Evolutionary conservation across 2,329 filamentous ascomycete species (phyloP).

Genomic region (Colletotrichum echinochloae): DNA sequence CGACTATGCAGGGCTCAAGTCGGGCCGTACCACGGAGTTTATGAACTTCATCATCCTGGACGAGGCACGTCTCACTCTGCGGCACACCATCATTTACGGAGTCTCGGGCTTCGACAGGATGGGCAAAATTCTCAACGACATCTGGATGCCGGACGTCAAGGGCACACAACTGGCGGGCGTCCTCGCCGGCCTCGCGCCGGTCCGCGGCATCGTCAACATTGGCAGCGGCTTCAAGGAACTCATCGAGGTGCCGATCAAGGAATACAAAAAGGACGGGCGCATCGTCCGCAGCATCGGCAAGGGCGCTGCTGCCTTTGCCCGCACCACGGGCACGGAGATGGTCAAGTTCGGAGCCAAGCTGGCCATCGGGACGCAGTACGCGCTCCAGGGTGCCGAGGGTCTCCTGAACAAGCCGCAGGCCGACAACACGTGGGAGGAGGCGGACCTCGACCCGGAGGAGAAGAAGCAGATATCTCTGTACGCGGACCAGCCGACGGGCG

Average conservation of each 20-base stretch:
- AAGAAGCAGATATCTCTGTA: conserved; percentile 88
- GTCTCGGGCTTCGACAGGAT: conserved; percentile 91
- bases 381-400: conserved; percentile 88
- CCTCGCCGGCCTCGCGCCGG: conserved; percentile 86
- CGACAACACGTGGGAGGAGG: conserved; percentile 66
- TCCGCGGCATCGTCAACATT: conserved; percentile 92
- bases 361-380: conserved; percentile 93
- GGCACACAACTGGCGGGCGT: conserved; percentile 89
- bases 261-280: conserved; percentile 94
- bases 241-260: conserved; percentile 87
- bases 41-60: conserved; percentile 99
- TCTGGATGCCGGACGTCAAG: conserved; percentile 96
- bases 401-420: conserved; percentile 67
- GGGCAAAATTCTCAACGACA: conserved; percentile 90
- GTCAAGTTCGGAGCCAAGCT: conserved; percentile 94
- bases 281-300: conserved; percentile 93
- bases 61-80: conserved; percentile 84
- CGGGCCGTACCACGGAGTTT: conserved; percentile 94
- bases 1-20: conserved; percentile 91
- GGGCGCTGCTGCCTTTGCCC: conserved; percentile 89
- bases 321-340: conserved; percentile 93
- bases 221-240: conserved; percentile 88
- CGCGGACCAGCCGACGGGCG: conserved; percentile 91
- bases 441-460: conserved; percentile 74
- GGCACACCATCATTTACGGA: conserved; percentile 93